Base-by-base conservation (phyloP, 2,329 filamentous ascomycete species). In the Venturia carpophila region DNA sequence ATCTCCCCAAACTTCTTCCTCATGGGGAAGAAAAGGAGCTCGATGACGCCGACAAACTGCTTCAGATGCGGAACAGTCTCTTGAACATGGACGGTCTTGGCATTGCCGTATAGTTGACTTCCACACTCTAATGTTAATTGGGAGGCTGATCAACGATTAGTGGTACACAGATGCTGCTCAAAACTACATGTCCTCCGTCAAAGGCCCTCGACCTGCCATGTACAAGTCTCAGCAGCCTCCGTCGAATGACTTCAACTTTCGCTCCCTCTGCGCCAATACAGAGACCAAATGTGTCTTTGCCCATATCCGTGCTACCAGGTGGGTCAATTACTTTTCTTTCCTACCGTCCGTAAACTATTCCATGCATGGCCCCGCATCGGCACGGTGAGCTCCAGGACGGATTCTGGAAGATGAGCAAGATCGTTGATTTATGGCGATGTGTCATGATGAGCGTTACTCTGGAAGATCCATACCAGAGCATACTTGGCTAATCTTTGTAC, bases 31-130 rank as follows among this genome's bases (percentile, higher is more conserved):
- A 76, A 24, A 74, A 71, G 58, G 75, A 80, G 56, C 75, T 79
- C 3, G 70, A 75, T 43, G 71, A 77, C 55, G 71, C 74, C 15
- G 76, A 78, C 65, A 74, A 80, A 68, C 72, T 79, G 60, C 71
- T 82, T 68, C 76, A 76, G 27, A 75, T 79, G 66, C 79, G 82
- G 34, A 84, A 84, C 71, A 77, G 78, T 1, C 72, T 83, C 37
- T 76, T 81, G 71, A 84, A 84, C 70, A 79, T 83, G 70, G 82
- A 84, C 69, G 82, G 82, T 42, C 73, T 83, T 13, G 82, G 82
- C n/a, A 72, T 84, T 64, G 79, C 79, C 10, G 47, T 52, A 52
- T n/a, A n/a, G n/a, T n/a, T n/a, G n/a, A n/a, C n/a, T n/a, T n/a
- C n/a, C n/a, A n/a, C n/a, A n/a, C n/a, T n/a, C n/a, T n/a, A n/a